Base-by-base conservation (phyloP, 164 flowering plant genomes). In the Vitis amurensis region DNA sequence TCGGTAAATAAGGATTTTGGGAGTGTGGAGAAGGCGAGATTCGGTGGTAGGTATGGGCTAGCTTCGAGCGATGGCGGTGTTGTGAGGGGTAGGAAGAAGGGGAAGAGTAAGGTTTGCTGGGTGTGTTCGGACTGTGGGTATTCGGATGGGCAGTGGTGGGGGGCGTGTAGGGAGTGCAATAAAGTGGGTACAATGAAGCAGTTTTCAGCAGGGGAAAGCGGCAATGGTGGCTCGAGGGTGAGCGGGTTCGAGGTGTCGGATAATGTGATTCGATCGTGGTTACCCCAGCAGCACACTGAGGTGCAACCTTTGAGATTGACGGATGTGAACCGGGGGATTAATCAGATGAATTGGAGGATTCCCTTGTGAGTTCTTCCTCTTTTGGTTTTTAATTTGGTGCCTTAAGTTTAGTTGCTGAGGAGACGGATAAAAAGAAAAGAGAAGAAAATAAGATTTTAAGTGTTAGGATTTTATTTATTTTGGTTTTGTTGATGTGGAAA, bases 121-220 rank as follows among this genome's bases (percentile, higher is more conserved):
- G 97, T 94, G 0, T 94, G 98, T 60, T 67, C 74, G 17, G 67
- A 79, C 50, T 94, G 98, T 64, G 98, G 97, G 59, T 52, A 84
- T 23, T 73, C 86, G 0, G 75, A 71, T 13, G 88, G 85, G 58
- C 96, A 94, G 81, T 94, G 98, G 98, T 94, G 97, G 97, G 98
- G 97, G 3, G 19, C 69, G n/a, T 94, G 98, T 67, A 69, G 60
- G 48, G 51, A 69, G 27, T 94, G 98, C 49, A 19, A 66, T 6
- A 16, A n/a, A 0, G 70, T 65, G 0, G 92, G 90, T 9, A 86
- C 92, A 1, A 29, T 94, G 77, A 81, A 71, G 68, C 66, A 72
- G 75, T 87, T 88, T 64, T 63, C 78, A 9, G 80, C 51, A 23
- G 65, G 63, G 23, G 86, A 72, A 23, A 23, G 23, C 23, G 23